Base-by-base conservation (phyloP, 179 eudicot genomes). In the Spergularia azorica region DNA sequence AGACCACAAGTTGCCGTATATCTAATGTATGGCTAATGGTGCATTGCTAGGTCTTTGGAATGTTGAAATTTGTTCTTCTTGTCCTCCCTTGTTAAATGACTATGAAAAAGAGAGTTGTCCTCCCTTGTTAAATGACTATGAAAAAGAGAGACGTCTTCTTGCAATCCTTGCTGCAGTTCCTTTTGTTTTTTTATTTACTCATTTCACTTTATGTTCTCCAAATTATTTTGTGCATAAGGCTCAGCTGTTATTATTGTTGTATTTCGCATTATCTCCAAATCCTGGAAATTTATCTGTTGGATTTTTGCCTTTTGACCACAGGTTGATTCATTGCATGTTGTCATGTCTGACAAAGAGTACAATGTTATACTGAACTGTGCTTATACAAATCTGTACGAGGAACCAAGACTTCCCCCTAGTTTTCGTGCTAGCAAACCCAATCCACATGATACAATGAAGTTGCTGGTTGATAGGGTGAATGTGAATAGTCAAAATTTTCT, bases 341-440 rank as follows among this genome's bases (percentile, higher is more conserved):
- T 93, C 78, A 90, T 95, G 96, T 90, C 93, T 56, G 90, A 88
- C 80, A 95, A 88, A 85, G 99, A 95, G 83, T 95, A 95, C 78
- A 86, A 84, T 83, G 85, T 95, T 52, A 91, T 95, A 86, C 81
- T 90, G 70, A 84, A 90, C 79, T 95, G 99, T 84, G 84, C 90
- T 72, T 83, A 55, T 72, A 86, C 90, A 87, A 95, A 95, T 80
- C 63, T 95, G 74, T 73, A 74, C 55, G 99, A 95, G 82, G 85
- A 90, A 81, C 95, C 99, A 26, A 86, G 52, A 75, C 91, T 95
- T 79, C 99, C 99, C 73, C 96, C 99, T 60, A 89, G 92, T 79
- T 95, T 95, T 76, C 98, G 99, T 77, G 81, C 82, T 60, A 77
- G 80, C 89, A 91, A 83, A 67, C 81, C 96, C 75, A 89, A 86